Evolutionary conservation across 73 alveolate species (phyloP), one percentile per base, ranked within the genome.

Genomic region (Stentor roeselii): DNA sequence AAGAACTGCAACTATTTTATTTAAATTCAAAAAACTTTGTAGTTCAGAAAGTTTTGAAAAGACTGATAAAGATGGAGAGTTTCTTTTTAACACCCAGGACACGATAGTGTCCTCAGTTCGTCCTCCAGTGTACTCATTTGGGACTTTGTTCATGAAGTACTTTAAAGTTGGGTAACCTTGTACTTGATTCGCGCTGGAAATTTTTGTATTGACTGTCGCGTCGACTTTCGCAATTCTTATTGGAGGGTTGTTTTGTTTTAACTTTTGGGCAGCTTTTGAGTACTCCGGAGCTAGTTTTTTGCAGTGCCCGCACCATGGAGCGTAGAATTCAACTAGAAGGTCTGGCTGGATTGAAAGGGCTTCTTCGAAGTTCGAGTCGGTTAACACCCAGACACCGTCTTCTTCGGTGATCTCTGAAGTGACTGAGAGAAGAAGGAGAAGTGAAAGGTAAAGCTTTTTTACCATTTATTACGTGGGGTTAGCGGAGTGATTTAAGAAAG

Each of bases 261-360:
- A 83, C 39, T 42, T 59, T 36, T 85, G 60, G 3, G 97, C 96
- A 15, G 97, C 98, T 82, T 87, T 83, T 83, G 92, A 94, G 77
- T 83, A 93, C 59, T 90, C 89, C 31, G 96, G 98, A 85, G 93
- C 95, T 37, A 94, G 86, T 50, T 85, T 94, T 40, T 93, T 90
- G 78, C 98, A 94, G 84, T 93, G 95, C 31, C 97, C 97, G 78
- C 98, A 93, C 97, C 97, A 94, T 78, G 98, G 98, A n/a, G 97
- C 98, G 75, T 94, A 93, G 75, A 94, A 91, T 76, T 87, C 93
- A 74, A 94, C 85, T 87, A 94, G 60, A 75, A 95, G 39, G 60
- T 90, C 86, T 58, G 92, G 90, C 78, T 76, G 90, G 61, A 86
- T 84, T 4, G 38, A 78, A 60, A 93, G 34, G 40, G 94, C 97